These are phyloP conservation scores for Hypomontagnella submonticulosa DNA, from an alignment of 495 filamentous ascomycete genomes.

Conservation along the genomic window DNA sequence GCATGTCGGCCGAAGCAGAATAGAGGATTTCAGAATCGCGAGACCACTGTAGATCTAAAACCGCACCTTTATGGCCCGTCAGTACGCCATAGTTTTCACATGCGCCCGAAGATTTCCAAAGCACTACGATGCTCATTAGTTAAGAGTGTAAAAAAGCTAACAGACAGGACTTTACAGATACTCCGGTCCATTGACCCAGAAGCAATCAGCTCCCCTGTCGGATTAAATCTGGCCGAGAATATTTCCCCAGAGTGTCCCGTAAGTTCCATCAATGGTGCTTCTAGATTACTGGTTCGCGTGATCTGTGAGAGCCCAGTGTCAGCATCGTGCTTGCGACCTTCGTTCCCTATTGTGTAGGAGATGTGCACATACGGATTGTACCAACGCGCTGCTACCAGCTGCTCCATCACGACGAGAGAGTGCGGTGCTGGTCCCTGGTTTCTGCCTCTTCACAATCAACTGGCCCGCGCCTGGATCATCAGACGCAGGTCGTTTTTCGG, in stretches of 20 bases:
- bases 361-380: conserved; percentile 77
- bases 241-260: conserved; percentile 84
- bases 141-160: not conserved
- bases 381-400: conserved; percentile 74
- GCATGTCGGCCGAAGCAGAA: conserved; percentile 92
- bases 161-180: conserved; percentile 70
- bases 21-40: conserved; percentile 91
- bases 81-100: conserved; percentile 94
- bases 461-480: conserved; percentile 82
- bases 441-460: conserved; percentile 89
- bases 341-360: not conserved
- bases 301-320: conserved; percentile 59
- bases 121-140: conserved; percentile 65
- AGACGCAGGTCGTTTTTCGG: conserved; percentile 88
- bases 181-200: conserved; percentile 95
- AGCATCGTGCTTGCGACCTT: not conserved
- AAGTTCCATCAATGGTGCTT: conserved; percentile 95
- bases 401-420: conserved; percentile 73
- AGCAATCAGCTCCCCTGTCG: conserved; percentile 85
- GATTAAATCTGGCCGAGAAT: conserved; percentile 91
- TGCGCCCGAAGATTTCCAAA: conserved; percentile 91
- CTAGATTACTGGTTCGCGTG: conserved; percentile 83
- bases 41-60: conserved; percentile 96
- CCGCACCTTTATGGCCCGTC: conserved; percentile 86
- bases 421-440: conserved; percentile 72